Percentiles rank a stretch among this genome's conserved stretches.
Evolutionary conservation across 2,329 filamentous ascomycete species (phyloP).

Genomic region (Aspergillus transmontanensis): DNA sequence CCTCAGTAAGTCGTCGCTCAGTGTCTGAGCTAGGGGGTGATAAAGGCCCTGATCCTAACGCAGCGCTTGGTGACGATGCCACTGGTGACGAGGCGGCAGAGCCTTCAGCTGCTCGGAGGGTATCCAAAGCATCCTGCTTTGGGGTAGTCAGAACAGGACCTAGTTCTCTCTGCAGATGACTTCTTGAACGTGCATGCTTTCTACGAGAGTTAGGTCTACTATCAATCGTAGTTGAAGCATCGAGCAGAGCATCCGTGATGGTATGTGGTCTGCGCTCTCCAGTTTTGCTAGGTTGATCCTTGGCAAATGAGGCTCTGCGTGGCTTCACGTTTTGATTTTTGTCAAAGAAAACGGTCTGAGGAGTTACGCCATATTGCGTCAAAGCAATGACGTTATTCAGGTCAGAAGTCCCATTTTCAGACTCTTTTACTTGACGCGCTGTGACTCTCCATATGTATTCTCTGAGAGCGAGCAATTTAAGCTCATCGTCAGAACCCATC

Average conservation of each 20-base stretch:
- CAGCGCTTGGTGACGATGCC: slow-evolving; percentile 39
- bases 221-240: slow-evolving; percentile 87
- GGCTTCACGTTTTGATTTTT: slow-evolving; percentile 63
- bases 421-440: slow-evolving; percentile 65
- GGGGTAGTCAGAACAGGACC: slow-evolving; percentile 18
- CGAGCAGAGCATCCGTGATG: slow-evolving; percentile 85
- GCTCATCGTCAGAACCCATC: slow-evolving; percentile 79
- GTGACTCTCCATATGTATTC: slow-evolving; percentile 91
- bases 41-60: slow-evolving; percentile 32
- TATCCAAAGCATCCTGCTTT: slow-evolving; percentile 25
- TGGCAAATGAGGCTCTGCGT: slow-evolving; percentile 28
- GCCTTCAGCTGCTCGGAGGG: slow-evolving; percentile 25
- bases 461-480: slow-evolving; percentile 80
- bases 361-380: slow-evolving; percentile 73
- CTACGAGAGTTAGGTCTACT: slow-evolving; percentile 56
- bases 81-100: slow-evolving; percentile 36
- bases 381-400: slow-evolving; percentile 74
- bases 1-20: slow-evolving; percentile 33
- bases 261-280: slow-evolving; percentile 63
- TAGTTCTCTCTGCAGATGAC: slow-evolving; percentile 40
- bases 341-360: slow-evolving; percentile 91
- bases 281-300: slow-evolving; percentile 32
- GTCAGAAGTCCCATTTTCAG: slow-evolving; percentile 39
- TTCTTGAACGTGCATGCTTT: slow-evolving; percentile 43
- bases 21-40: slow-evolving; percentile 38